A percentile compares a stretch with the other conserved stretches of the same genome.
These are phyloP conservation scores for Trichoderma sp. DNA, from an alignment of 2,329 filamentous ascomycete genomes.

Conservation along the genomic window DNA sequence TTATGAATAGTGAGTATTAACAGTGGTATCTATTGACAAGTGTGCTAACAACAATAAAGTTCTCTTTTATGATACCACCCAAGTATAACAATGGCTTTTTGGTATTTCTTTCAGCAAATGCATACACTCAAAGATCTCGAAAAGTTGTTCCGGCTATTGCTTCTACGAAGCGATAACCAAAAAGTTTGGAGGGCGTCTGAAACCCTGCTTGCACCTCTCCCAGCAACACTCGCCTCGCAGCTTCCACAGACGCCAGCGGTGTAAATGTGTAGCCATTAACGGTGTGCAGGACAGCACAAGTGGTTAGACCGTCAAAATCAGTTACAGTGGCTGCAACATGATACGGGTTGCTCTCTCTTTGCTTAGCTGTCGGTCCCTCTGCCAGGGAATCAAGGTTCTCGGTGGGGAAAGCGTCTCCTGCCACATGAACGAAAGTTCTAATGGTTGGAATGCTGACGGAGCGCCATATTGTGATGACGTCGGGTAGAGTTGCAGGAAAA, in stretches of 20 bases:
- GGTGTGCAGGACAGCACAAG: neutral
- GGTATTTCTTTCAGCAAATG: fast-evolving
- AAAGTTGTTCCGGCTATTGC: neutral
- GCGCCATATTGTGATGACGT: neutral
- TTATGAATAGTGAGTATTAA: neutral
- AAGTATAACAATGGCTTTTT: neutral
- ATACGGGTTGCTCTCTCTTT: neutral
- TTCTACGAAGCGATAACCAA: neutral
- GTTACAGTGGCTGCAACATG: neutral
- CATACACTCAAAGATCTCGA: neutral
- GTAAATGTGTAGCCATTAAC: neutral
- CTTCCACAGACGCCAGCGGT: neutral
- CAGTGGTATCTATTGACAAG: neutral
- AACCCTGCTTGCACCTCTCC: neutral
- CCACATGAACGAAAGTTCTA: neutral
- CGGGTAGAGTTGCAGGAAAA: neutral
- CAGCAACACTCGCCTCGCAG: neutral
- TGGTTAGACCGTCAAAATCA: neutral
- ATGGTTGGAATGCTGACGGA: neutral
- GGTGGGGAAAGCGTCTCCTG: neutral
- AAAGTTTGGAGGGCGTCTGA: neutral
- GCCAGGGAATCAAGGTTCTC: neutral
- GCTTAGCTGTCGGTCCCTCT: neutral
- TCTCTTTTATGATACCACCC: neutral
- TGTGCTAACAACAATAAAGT: neutral